Base-by-base conservation (phyloP, 202 grass and related monocot genomes). In the Setaria viridis region DNA sequence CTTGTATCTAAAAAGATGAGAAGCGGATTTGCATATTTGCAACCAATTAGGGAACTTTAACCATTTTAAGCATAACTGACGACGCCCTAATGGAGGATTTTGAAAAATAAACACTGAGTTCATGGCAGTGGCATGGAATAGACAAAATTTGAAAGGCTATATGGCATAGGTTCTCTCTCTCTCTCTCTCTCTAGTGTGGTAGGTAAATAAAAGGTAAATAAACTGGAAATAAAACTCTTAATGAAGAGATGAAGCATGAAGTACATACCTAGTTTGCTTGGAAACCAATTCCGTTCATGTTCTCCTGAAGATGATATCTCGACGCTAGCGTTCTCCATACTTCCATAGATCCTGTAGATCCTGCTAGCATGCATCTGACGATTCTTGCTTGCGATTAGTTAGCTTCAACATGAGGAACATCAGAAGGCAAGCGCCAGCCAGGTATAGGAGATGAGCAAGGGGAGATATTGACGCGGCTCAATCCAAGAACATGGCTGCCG, bases 391-490 rank as follows among this genome's bases (percentile, higher is more conserved):
- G 45, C 21, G 14, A 37, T 49, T 15, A 35, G 50, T 32, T 46
- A 50, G 46, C 70, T 46, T 21, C 67, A 42, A 8, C 34, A 3
- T 9, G 15, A 41, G 64, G 41, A 29, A 32, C 25, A 13, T 62
- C 21, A 17, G 8, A 0, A 62, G 25, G 25, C 25, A 33, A 33
- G 60, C 29, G 60, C 29, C 11, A 63, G 60, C 29, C 33, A 33
- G 21, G 59, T 62, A 58, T 58, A 58, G 55, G 19, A 50, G 32
- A 19, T 37, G 50, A 12, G 30, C 62, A 45, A 86, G 66, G 51
- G 77, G 85, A 87, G 85, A 82, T 82, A 87, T 87, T 87, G 85
- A 87, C 85, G 85, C 85, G 85, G 85, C 85, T 87, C 85, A 87
- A 87, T 87, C 79, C 60, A 82, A 87, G 78, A 76, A 87, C 77